Evolutionary conservation across 805 yeast genomes (phyloP).

Genomic region (Komagataella ulmi): DNA sequence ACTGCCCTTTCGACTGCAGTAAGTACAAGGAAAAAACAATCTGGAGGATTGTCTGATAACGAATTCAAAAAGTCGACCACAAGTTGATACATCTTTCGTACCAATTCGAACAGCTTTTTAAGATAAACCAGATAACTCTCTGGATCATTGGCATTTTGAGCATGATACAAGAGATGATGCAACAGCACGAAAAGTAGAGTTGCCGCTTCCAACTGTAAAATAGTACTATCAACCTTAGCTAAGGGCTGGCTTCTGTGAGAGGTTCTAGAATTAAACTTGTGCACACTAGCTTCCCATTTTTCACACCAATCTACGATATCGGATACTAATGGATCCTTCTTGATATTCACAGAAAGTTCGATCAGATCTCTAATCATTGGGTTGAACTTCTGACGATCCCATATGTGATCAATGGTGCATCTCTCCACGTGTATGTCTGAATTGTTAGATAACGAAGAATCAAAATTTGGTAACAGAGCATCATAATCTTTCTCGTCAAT

Average conservation of each 20-base stretch:
- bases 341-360: conserved; percentile 8
- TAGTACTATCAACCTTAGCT: not conserved
- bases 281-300: not conserved
- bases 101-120: not conserved
- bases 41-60: not conserved
- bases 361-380: conserved; percentile 10
- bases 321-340: conserved; percentile 8
- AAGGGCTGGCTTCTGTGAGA: not conserved
- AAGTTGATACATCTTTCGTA: not conserved
- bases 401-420: conserved; percentile 8
- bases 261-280: conserved; percentile 1
- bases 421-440: conserved; percentile 9
- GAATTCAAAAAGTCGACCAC: not conserved
- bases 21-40: not conserved
- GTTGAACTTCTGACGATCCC: conserved; percentile 7
- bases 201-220: conserved; percentile 1
- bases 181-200: conserved; percentile 7
- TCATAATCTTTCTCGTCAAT: conserved; percentile 6
- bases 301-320: conserved; percentile 7
- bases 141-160: conserved; percentile 4
- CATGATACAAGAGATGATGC: conserved; percentile 9
- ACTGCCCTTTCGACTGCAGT: not conserved
- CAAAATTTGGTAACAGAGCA: conserved; percentile 6
- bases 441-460: conserved; percentile 6
- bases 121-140: not conserved